Evolutionary conservation across 495 filamentous ascomycete genomes (phyloP), one percentile per base, ranked within the genome.

Genomic region (Parachaetomium inaequale): DNA sequence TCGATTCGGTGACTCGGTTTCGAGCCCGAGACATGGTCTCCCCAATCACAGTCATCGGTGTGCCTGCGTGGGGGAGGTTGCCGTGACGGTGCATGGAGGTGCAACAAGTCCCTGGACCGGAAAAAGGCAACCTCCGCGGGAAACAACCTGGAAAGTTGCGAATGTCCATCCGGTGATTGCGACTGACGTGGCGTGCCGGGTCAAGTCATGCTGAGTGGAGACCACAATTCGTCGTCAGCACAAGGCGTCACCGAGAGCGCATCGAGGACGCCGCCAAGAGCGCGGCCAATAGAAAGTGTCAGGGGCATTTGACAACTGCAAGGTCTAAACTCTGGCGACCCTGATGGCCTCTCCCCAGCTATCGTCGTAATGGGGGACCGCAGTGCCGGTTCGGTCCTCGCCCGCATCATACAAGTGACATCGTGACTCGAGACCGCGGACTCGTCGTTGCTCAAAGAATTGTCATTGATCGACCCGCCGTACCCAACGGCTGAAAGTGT

Each of bases 381-480:
- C 17, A 53, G 43, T 47, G 55, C 40, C 55, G 54, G 61, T 54
- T 51, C 45, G 55, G 29, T 34, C 50, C 26, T 56, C 56, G 43
- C 50, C 34, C 55, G 21, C 26, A 64, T 59, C 63, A 55, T 57
- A 23, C 34, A 40, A 59, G 60, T 68, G 60, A 68, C 57, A 55
- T 64, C 53, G 65, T 59, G 42, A 65, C 57, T 46, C 56, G 59
- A 62, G 53, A 52, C 62, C 59, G 66, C 52, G 57, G 55, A 62
- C 46, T 54, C 59, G 52, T 68, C 58, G 67, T 72, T 70, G 66
- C 69, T 70, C 67, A 73, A 66, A 67, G 65, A 73, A 70, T 67
- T 73, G 58, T 69, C 66, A 68, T 73, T 74, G 70, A 70, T 71
- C 59, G 63, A 66, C 67, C 64, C 62, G 69, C 69, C 71, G 66